Evolutionary conservation across 2,329 filamentous ascomycete genomes (phyloP), one percentile per base, ranked within the genome.

Genomic region (Colletotrichum sp.): DNA sequence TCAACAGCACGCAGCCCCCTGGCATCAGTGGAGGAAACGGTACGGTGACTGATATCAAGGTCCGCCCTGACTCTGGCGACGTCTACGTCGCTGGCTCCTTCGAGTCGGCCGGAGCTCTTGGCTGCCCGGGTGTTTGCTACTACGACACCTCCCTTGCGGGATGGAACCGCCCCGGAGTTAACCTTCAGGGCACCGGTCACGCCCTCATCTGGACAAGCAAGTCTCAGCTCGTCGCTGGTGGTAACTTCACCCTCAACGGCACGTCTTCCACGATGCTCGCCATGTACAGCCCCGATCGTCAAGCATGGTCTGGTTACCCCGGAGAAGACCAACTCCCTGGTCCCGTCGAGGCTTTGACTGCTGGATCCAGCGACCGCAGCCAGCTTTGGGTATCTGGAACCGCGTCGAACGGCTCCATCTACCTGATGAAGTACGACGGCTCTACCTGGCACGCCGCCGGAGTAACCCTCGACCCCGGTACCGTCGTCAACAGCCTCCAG

Each of bases 1-100:
- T 94, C 79, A 76, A 76, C 64, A 87, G 88, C 72, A 89, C 89
- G 3, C 96, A 98, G 80, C 95, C 96, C 2, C 93, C 96, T 32
- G 90, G 93, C 3, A 88, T 99, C 4, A 89, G 89, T 13, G 96
- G 96, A 16, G 87, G 88, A 8, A 90, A 92, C 77, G 92, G 93
- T 30, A 91, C 92, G 4, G 96, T 99, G 57, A 94, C 95, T 74
- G 88, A 94, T 32, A 95, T 99, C 79, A 90, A 92, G 13, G 89
- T 93, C 10, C 93, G 93, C 71, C 94, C 95, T 1, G 90, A 90
- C 71, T 92, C 92, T 21, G 88, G 90, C 2, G 92, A 97, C 67
- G 89, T 99, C 15, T 99, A 94, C 81, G 94, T 99, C 36, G 96
- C 94, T 49, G 97, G 97, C 36, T 92, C 91, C 12, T 99, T 99